Evolutionary conservation across 2,329 filamentous ascomycete species (phyloP).

Genomic region (Tolypocladium nubicola): DNA sequence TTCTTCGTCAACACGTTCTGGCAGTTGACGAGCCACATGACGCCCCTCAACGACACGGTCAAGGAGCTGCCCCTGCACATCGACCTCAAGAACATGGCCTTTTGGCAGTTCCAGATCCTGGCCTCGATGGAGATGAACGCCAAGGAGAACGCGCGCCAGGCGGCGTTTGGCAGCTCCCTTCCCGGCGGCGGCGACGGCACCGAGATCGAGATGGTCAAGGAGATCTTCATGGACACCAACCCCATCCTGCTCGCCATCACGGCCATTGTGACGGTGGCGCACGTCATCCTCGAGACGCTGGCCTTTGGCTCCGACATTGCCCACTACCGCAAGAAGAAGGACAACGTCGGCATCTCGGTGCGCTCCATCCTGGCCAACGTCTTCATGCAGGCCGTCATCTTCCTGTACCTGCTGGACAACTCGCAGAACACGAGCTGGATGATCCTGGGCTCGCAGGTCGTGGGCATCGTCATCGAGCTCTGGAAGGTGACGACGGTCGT

Average conservation of each 20-base stretch:
- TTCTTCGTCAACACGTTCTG: slow-evolving; percentile 94
- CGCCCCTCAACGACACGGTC: slow-evolving; percentile 80
- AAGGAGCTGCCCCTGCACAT: slow-evolving; percentile 73
- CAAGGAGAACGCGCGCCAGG: slow-evolving; percentile 70
- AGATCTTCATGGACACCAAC: slow-evolving; percentile 88
- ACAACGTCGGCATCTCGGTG: slow-evolving; percentile 92
- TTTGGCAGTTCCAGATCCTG: slow-evolving; percentile 86
- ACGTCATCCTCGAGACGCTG: slow-evolving; percentile 91
- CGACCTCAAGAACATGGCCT: slow-evolving; percentile 66
- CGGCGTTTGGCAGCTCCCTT: slow-evolving; percentile 60
- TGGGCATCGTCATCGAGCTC: slow-evolving; percentile 58
- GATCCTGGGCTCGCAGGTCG: slow-evolving; percentile 87
- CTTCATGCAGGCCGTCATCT: slow-evolving; percentile 93
- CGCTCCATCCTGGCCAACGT: slow-evolving; percentile 95
- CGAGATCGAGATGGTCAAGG: slow-evolving; percentile 96
- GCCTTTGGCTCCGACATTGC: slow-evolving; percentile 97
- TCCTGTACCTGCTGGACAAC: slow-evolving; percentile 95
- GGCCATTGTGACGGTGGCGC: slow-evolving; percentile 71
- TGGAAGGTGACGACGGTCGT: slow-evolving; percentile 98
- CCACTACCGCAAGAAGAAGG: slow-evolving; percentile 99
- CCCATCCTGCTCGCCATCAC: slow-evolving; percentile 82
- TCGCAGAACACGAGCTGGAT: slow-evolving; percentile 98
- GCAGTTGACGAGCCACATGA: slow-evolving; percentile 91
- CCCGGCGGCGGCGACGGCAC: slow-evolving; percentile 78
- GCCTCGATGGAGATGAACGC: slow-evolving; percentile 78